Evolutionary conservation across 1,284 basidiomycete species (phyloP).

Genomic region (Heimioporus retisporus): DNA sequence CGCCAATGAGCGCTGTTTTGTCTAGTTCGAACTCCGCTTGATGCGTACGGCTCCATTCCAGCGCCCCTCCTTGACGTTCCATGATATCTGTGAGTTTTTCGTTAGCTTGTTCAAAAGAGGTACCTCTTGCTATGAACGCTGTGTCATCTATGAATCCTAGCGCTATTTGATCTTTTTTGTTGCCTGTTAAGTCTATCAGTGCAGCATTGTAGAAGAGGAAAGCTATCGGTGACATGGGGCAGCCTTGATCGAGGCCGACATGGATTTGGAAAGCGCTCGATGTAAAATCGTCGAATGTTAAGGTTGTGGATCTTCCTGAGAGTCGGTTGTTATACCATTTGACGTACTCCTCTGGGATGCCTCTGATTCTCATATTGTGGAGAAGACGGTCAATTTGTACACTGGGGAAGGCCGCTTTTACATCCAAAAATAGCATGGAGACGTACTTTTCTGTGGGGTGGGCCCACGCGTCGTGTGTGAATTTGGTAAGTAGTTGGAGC

Average conservation of each 20-base stretch:
- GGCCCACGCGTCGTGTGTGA: neutral
- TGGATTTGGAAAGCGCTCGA: conserved; percentile 34
- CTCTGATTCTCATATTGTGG: neutral
- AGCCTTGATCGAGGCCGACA: conserved; percentile 44
- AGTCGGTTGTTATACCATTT: neutral
- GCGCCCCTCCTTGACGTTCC: neutral
- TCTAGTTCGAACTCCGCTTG: neutral
- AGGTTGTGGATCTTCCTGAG: neutral
- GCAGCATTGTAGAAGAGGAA: conserved; percentile 47
- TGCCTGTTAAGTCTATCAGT: neutral
- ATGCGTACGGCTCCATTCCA: neutral
- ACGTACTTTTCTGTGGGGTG: neutral
- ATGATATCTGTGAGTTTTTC: neutral
- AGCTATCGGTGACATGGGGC: conserved; percentile 34
- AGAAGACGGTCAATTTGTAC: neutral
- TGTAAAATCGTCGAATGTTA: conserved; percentile 34
- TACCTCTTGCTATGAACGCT: neutral
- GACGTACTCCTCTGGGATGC: neutral
- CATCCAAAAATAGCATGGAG: neutral
- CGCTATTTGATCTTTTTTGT: neutral
- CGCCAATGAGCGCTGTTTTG: neutral
- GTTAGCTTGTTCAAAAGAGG: neutral
- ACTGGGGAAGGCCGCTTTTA: conserved; percentile 1
- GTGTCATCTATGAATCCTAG: conserved; percentile 18
- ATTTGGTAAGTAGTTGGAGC: neutral